Percentiles rank a stretch among this genome's conserved stretches.
These are phyloP conservation scores for Epichloe gansuensis DNA, from an alignment of 2,329 filamentous ascomycete genomes.

Conservation along the genomic window DNA sequence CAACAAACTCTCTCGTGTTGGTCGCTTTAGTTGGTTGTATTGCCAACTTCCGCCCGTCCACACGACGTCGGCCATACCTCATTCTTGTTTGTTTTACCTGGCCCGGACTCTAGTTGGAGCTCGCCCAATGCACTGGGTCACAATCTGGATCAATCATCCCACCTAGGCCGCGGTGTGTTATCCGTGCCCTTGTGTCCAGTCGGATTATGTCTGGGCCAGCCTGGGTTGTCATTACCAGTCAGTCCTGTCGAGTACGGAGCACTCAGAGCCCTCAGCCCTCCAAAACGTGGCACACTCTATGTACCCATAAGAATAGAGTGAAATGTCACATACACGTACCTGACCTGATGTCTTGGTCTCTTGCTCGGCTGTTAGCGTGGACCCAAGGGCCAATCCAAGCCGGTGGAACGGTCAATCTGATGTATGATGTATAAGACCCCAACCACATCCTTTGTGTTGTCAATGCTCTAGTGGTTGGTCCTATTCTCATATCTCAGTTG, in stretches of 20 bases:
- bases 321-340: neutral
- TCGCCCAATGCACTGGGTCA: slow-evolving; percentile 1
- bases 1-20: neutral
- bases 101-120: neutral
- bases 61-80: neutral
- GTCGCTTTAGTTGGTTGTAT: neutral
- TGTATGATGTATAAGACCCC: slow-evolving; percentile 8
- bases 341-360: slow-evolving; percentile 3
- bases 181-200: slow-evolving; percentile 6
- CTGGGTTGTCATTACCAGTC: neutral
- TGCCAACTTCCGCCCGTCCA: neutral
- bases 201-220: neutral
- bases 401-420: slow-evolving; percentile 2
- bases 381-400: neutral
- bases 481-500: neutral
- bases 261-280: neutral
- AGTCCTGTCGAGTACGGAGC: neutral
- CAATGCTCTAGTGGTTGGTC: neutral
- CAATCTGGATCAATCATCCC: slow-evolving; percentile 5
- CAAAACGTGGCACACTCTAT: neutral
- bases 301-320: neutral
- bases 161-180: slow-evolving; percentile 2
- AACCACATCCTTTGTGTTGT: slow-evolving; percentile 1
- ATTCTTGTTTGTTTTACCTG: neutral
- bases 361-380: neutral